Base-by-base conservation (phyloP, 345 rosid species). In the Euphorbia tirucalli region DNA sequence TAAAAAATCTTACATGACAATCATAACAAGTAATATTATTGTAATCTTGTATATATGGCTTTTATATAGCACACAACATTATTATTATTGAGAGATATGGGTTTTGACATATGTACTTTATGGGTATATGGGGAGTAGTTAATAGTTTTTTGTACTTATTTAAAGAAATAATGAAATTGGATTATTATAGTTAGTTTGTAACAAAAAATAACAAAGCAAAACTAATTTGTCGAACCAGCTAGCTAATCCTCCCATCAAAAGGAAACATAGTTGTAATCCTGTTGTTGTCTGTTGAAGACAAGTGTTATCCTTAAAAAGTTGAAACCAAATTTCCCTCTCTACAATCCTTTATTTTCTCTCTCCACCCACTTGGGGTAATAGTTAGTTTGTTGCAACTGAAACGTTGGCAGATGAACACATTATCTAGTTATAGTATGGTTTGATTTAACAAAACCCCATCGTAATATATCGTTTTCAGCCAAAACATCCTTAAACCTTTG, bases 401-500 rank as follows among this genome's bases (percentile, higher is more conserved):
- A n/a, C n/a, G n/a, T n/a, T n/a, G n/a, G n/a, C n/a, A n/a, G n/a
- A n/a, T n/a, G n/a, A n/a, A n/a, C n/a, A n/a, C n/a, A n/a, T n/a
- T n/a, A n/a, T n/a, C n/a, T n/a, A n/a, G n/a, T n/a, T n/a, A n/a
- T n/a, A n/a, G n/a, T n/a, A n/a, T n/a, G 73, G 73, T 44, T 70
- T 35, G 39, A 35, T 35, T 35, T 35, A 35, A 35, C 39, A 35
- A 35, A 35, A 35, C 39, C 39, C 3, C 39, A 35, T 35, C 39
- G 4, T 35, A 35, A 3, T 35, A 3, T 35, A 35, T 35, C 7
- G 39, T 35, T 71, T 24, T 30, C 13, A 32, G 30, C 16, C 39
- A 57, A 43, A n/a, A 30, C 39, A 27, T 21, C 75, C 37, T 60
- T 19, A 52, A 52, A 30, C 68, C 64, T 43, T 32, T 62, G 16